phyloP scores from a whole-genome alignment of 345 rosid species.

The Cardamine resedifolia region DNA sequence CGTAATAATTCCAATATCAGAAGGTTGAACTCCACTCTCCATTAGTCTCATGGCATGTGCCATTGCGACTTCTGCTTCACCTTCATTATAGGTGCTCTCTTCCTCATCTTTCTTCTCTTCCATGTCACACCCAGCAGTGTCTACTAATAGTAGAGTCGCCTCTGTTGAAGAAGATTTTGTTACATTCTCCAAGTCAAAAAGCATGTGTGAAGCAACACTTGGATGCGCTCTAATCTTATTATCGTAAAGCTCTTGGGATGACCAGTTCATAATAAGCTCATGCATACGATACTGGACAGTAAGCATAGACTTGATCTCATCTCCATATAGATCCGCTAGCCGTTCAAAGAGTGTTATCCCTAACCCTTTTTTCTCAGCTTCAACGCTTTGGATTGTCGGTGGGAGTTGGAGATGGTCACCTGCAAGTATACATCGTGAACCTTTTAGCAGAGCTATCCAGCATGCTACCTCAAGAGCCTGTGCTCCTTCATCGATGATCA shows the following conservation, averaged over 20 bases:
- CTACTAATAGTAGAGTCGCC: conserved; percentile 78
- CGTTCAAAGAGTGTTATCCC: conserved; percentile 97
- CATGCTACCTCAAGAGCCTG: conserved; percentile 98
- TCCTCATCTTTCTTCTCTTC: conserved; percentile 99
- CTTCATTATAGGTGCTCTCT: conserved; percentile 91
- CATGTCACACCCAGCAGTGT: conserved; percentile 96
- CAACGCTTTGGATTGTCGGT: conserved; percentile 89
- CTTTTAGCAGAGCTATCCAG: conserved; percentile 90
- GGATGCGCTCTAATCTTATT: conserved; percentile 80
- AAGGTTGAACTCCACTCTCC: conserved; percentile 68
- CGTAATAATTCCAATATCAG: conserved; percentile 86
- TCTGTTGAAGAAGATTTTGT: conserved; percentile 70
- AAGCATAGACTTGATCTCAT: conserved; percentile 82
- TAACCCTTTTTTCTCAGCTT: conserved; percentile 92
- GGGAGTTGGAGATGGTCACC: conserved; percentile 99
- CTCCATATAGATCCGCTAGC: conserved; percentile 73
- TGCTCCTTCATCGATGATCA: conserved; percentile 97
- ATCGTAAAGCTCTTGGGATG: conserved; percentile 81
- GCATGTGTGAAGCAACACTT: conserved; percentile 83
- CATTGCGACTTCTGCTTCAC: conserved; percentile 91
- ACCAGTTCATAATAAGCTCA: conserved; percentile 97
- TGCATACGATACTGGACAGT: conserved; percentile 98
- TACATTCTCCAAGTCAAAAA: conserved; percentile 76
- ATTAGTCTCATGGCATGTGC: conserved; percentile 86
- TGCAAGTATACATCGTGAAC: conserved; percentile 87